Percentiles rank a stretch among this genome's conserved stretches.
Evolutionary conservation across 192 early-diverging fungal genomes (phyloP).

Genomic region (Backusella australiensis): DNA sequence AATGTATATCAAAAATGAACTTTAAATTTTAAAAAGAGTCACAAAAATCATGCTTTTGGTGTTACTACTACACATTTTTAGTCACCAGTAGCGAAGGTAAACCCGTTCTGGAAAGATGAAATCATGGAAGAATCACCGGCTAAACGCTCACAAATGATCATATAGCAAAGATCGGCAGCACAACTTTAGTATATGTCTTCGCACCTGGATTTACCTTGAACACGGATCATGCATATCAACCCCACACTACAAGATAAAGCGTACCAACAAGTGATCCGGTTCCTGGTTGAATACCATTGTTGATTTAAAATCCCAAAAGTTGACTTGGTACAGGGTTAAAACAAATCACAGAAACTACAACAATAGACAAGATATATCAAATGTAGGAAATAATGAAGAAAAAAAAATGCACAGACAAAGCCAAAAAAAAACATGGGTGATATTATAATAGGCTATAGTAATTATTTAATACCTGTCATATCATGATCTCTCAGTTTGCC

Average conservation of each 20-base stretch:
- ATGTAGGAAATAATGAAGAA: neutral
- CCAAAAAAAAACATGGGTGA: neutral
- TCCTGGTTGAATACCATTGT: conserved; percentile 61
- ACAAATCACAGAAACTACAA: neutral
- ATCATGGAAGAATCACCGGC: too few species aligned
- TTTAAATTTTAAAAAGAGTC: neutral
- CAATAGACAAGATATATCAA: neutral
- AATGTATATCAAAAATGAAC: neutral
- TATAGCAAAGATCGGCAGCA: conserved; percentile 53
- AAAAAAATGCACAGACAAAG: neutral
- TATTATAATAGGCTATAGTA: neutral
- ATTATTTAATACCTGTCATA: neutral
- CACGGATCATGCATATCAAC: conserved; percentile 58
- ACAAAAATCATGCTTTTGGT: neutral
- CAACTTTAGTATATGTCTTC: conserved; percentile 72
- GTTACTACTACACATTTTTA: too few species aligned
- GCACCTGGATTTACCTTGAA: conserved; percentile 68
- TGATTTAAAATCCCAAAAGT: conserved; percentile 14
- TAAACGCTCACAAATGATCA: too few species aligned
- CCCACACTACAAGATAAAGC: conserved; percentile 63
- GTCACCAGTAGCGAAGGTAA: too few species aligned
- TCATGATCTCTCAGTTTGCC: neutral
- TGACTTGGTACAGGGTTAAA: neutral
- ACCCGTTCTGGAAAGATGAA: too few species aligned
- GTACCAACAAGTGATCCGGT: conserved; percentile 66